Conservation (phyloP, 1,139 yeast genomes). For the Candida mesenterica region DNA sequence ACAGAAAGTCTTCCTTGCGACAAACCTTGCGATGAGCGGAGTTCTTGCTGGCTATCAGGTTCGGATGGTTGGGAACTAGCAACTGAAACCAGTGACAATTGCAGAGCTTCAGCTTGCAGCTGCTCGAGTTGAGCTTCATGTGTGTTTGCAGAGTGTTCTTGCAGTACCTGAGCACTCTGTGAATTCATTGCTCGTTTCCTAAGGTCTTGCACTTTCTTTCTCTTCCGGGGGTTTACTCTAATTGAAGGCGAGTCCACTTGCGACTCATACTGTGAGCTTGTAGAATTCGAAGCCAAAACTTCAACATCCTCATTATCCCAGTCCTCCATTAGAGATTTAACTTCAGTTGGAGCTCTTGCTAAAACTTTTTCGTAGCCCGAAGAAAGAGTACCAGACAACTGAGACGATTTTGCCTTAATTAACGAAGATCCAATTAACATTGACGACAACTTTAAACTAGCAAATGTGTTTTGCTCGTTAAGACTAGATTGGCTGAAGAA, state of each 20-base stretch:
- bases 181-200: slow-evolving; percentile 1
- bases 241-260: slow-evolving; percentile 19
- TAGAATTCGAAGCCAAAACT: slow-evolving; percentile 10
- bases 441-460: slow-evolving; percentile 17
- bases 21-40: slow-evolving; percentile 1
- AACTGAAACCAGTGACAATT: background rate
- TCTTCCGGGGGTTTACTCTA: slow-evolving; percentile 14
- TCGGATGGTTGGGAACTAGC: too few species aligned
- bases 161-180: too few species aligned
- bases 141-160: background rate
- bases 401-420: slow-evolving; percentile 21
- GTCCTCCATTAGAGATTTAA: slow-evolving; percentile 22
- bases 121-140: background rate
- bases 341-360: slow-evolving; percentile 18
- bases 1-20: background rate
- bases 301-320: slow-evolving; percentile 24
- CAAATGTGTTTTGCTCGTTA: slow-evolving; percentile 14
- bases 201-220: background rate
- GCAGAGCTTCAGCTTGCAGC: background rate
- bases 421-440: slow-evolving; percentile 25
- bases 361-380: slow-evolving; percentile 12
- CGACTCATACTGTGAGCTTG: slow-evolving; percentile 5
- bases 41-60: too few species aligned
- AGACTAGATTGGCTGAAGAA: slow-evolving; percentile 10
- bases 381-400: slow-evolving; percentile 11